Evolutionary conservation across 2,329 filamentous ascomycete species (phyloP).

Genomic region (Colletotrichum gloeosporioides): DNA sequence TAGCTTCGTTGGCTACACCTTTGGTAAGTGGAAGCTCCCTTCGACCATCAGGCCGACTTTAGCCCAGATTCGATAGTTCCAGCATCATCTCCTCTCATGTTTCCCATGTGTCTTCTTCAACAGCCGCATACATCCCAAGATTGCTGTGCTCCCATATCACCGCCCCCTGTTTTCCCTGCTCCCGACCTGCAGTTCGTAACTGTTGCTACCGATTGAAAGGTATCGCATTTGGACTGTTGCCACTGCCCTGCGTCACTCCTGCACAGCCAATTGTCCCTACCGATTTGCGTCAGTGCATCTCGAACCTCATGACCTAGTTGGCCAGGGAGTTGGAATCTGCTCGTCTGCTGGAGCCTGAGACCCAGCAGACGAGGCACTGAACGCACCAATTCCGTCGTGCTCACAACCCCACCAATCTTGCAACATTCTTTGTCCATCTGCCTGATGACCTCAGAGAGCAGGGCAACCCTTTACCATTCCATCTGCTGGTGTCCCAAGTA

Average conservation of each 20-base stretch:
- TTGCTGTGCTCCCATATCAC: not conserved
- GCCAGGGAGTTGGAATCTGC: not conserved
- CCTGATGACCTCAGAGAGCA: conserved; percentile 1
- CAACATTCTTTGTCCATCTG: conserved; percentile 20
- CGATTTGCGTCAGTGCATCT: not conserved
- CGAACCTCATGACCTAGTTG: not conserved
- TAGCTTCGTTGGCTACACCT: not conserved
- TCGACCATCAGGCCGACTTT: not conserved
- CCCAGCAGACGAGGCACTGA: not conserved
- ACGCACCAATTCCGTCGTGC: not conserved
- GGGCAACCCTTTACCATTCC: conserved; percentile 11
- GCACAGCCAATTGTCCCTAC: not conserved
- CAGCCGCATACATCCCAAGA: not conserved
- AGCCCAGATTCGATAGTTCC: not conserved
- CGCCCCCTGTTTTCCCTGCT: not conserved
- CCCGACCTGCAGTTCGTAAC: not conserved
- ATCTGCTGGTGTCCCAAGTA: conserved; percentile 53
- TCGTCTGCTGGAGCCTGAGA: not conserved
- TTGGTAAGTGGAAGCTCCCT: conserved; percentile 8
- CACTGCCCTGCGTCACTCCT: not conserved
- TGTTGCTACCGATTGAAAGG: not conserved
- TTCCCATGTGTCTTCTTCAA: not conserved
- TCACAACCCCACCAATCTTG: conserved; percentile 16
- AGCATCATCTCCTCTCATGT: not conserved
- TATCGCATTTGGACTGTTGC: not conserved